Base-by-base conservation (phyloP, 306 rosid genomes). In the Sicyos edulis region DNA sequence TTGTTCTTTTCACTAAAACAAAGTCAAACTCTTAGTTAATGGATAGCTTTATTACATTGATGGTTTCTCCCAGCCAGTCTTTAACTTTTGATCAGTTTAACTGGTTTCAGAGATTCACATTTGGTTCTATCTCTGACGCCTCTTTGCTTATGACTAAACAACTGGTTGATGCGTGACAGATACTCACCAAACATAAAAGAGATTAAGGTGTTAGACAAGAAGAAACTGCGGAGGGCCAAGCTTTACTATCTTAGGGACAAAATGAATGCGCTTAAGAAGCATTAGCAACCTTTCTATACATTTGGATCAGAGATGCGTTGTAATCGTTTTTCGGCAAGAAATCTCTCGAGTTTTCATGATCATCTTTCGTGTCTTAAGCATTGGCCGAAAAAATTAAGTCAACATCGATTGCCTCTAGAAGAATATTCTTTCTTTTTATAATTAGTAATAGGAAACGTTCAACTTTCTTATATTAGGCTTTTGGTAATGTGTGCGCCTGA, bases 161-260 rank as follows among this genome's bases (percentile, higher is more conserved):
- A 68, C 50, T 47, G 72, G 15, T 51, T 52, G 54, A 59, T 81
- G 62, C 60, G n/a, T 90, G 82, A 75, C 79, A 93, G 97, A 88
- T 91, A 93, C 82, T 93, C 97, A 6, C 99, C 99, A n/a, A 93
- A 91, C 85, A 91, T 91, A 80, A 93, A 91, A 88, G 99, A 93
- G 87, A 86, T 93, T 65, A 93, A 86, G 85, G 95, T 93, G 79
- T 85, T 93, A 78, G 97, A 91, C 75, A 93, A 87, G 91, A 91
- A 87, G 95, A 91, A 79, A 83, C 92, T 91, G 73, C 81, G 95
- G 79, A 87, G 99, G 82, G 99, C 99, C 71, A 90, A 93, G 86
- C 97, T 93, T 45, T 91, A 91, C 83, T 91, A 85, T 78, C 88
- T 91, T 83, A 82, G 97, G 86, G 96, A 88, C 76, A 93, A 79